These are phyloP conservation scores for Spizellomyces punctatus DNA, from an alignment of 192 early-diverging fungal species.

Conservation along the genomic window DNA sequence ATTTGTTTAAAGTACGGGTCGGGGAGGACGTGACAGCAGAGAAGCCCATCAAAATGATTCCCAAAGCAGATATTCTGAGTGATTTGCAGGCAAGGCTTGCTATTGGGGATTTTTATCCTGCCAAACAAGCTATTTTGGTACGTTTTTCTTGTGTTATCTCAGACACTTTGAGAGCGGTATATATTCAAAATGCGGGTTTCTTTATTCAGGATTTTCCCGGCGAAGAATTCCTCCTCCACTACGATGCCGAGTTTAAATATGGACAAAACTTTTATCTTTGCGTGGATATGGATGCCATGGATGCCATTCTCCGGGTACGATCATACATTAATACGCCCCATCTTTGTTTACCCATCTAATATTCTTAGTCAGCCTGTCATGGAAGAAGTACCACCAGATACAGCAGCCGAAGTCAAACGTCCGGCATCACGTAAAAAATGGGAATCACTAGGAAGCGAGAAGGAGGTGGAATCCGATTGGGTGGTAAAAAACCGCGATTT, in stretches of 20 bases:
- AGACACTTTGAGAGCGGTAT: background rate
- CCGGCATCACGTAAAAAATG: constrained; percentile 43
- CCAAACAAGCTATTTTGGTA: constrained; percentile 51
- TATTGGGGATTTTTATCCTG: constrained; percentile 61
- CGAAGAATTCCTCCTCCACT: constrained; percentile 60
- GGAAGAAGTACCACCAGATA: constrained; percentile 22
- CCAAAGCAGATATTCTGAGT: constrained; percentile 58
- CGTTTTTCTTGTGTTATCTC: background rate
- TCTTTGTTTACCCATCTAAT: no score
- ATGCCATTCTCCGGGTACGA: constrained; percentile 44
- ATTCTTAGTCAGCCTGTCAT: constrained; percentile 10
- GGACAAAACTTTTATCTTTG: constrained; percentile 63
- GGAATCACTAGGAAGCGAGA: constrained; percentile 63
- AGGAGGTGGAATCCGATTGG: constrained; percentile 59
- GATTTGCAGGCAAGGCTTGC: constrained; percentile 55
- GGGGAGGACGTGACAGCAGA: constrained; percentile 55
- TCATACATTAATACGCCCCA: background rate
- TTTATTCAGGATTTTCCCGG: constrained; percentile 50
- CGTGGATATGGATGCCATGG: constrained; percentile 44
- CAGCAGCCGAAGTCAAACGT: constrained; percentile 32
- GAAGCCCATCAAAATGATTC: constrained; percentile 55
- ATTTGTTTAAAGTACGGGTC: constrained; percentile 54
- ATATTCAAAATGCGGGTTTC: background rate
- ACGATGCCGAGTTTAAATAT: constrained; percentile 57
- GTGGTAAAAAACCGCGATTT: constrained; percentile 46